These are phyloP conservation scores for Cladosporium sp. DNA, from an alignment of 2,329 filamentous ascomycete species.

Conservation along the genomic window DNA sequence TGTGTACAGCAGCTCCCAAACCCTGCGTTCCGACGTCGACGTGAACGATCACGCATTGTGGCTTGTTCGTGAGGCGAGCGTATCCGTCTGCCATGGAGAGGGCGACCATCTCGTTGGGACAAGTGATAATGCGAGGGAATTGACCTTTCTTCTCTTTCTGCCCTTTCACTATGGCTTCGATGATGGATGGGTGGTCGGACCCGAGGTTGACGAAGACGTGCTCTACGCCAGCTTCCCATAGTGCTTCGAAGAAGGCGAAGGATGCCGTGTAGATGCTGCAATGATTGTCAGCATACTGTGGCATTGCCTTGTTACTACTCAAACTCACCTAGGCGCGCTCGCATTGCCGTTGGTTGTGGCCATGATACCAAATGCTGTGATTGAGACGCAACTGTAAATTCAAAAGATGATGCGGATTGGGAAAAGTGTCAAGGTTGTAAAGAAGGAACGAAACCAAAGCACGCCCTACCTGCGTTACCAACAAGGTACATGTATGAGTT, in stretches of 20 bases:
- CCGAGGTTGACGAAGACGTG: conserved; percentile 65
- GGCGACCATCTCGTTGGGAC: conserved; percentile 82
- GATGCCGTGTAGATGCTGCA: conserved; percentile 61
- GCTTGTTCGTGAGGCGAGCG: conserved; percentile 65
- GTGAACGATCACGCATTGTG: conserved; percentile 74
- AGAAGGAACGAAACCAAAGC: background rate
- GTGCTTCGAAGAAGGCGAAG: conserved; percentile 76
- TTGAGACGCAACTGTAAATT: too few species aligned
- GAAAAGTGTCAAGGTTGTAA: too few species aligned
- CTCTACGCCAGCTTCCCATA: conserved; percentile 65
- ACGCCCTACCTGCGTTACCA: background rate
- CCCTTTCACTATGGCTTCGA: conserved; percentile 76
- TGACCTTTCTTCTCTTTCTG: conserved; percentile 60
- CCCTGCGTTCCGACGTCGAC: conserved; percentile 81
- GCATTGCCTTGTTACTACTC: background rate
- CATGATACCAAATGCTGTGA: background rate
- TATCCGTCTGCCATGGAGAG: conserved; percentile 82
- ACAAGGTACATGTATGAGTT: background rate
- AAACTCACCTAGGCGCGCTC: background rate
- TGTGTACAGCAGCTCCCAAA: conserved; percentile 73
- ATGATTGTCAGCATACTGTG: background rate
- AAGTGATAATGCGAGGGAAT: conserved; percentile 73
- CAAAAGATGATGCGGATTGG: background rate
- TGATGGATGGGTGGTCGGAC: conserved; percentile 71
- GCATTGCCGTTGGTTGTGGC: conserved; percentile 1